Evolutionary conservation across 208 protist species (phyloP), one percentile per base, ranked within the genome.

Genomic region (Crithidia expoeki): DNA sequence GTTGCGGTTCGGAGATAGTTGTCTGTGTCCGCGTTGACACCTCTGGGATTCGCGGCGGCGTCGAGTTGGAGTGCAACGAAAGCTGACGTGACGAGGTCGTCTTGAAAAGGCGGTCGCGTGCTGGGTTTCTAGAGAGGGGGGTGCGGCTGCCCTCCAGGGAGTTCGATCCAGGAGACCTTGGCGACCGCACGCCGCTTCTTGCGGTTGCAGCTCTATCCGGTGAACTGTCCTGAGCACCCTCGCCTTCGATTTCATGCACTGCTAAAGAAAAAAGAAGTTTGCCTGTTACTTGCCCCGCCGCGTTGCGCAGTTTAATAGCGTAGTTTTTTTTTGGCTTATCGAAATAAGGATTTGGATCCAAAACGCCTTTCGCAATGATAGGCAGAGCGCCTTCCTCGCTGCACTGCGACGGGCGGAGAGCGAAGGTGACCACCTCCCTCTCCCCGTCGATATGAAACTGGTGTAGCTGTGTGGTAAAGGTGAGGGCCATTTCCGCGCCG

Each of bases 241-340:
- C 69, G 0, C 40, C 66, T 10, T 80, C 81, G 6, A 79, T 25
- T 34, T 90, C 83, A 33, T 74, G 64, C 69, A 84, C 84, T 30
- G 86, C 61, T 1, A 96, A 58, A 0, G 84, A 72, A 63, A 96
- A 93, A 51, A 94, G 74, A 7, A 96, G 84, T 50, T 88, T 92
- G 5, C 92, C 92, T 2, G 93, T 83, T 9, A 90, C 83, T 55
- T 89, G 72, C 0, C 81, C 80, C 0, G 67, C 65, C 0, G 84
- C 88, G 58, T 91, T 86, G 12, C 89, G 85, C 55, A 96, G 65
- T 68, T 93, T 94, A 62, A 96, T 89, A n/a, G 88, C 84, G 70
- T 96, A 96, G 70, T 89, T 93, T 62, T 91, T 94, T 44, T 68
- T 72, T 9, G 87, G 81, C 67, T 86, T 86, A 14, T 84, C 87